These are phyloP conservation scores for Colletotrichum lupini DNA, from an alignment of 2,329 filamentous ascomycete species.

Conservation along the genomic window DNA sequence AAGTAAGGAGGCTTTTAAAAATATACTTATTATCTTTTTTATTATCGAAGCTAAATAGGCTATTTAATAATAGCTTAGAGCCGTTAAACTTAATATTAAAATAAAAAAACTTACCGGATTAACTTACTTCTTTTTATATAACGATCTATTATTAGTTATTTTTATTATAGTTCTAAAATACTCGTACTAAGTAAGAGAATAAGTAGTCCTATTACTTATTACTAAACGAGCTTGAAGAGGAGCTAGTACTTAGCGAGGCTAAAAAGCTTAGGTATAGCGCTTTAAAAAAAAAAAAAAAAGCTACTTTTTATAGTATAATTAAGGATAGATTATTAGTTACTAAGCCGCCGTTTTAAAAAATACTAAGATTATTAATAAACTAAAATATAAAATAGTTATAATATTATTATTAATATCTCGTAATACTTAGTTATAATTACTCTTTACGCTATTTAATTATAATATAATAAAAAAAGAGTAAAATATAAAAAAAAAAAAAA, in stretches of 20 bases:
- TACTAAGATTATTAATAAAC: conserved; percentile 14
- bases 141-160: conserved; percentile 34
- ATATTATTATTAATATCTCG: not conserved
- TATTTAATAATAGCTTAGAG: not conserved
- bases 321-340: conserved; percentile 36
- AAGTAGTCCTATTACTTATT: not conserved
- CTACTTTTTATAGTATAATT: conserved; percentile 37
- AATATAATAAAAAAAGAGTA: not conserved
- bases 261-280: conserved; percentile 36
- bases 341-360: not conserved
- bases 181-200: not conserved
- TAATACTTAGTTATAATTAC: not conserved
- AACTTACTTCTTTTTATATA: conserved; percentile 24
- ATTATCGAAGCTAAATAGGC: conserved; percentile 5
- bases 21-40: not conserved
- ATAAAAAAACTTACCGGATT: conserved; percentile 14
- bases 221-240: not conserved
- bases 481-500: too few species aligned
- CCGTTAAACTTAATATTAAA: conserved; percentile 4
- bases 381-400: conserved; percentile 11
- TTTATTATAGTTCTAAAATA: conserved; percentile 30
- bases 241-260: conserved; percentile 36
- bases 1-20: not conserved
- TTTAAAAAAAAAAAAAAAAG: conserved; percentile 23
- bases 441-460: not conserved